Conservation (phyloP, 192 early-diverging fungal species). For the Coemansia asiatica region DNA sequence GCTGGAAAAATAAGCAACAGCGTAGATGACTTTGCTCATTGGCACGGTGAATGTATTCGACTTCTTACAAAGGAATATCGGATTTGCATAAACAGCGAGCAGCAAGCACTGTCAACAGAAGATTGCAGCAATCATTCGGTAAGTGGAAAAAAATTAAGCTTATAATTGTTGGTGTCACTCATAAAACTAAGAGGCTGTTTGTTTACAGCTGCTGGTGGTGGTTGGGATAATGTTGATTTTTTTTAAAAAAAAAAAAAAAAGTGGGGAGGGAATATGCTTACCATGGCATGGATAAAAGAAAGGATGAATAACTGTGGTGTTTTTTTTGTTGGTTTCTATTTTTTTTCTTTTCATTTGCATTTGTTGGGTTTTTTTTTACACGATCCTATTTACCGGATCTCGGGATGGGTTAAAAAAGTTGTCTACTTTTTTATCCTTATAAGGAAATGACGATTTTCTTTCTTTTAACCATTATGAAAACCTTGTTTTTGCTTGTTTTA, state of each 20-base stretch:
- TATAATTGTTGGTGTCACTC: too few species aligned
- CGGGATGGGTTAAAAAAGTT: not conserved
- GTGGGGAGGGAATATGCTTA: too few species aligned
- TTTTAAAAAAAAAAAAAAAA: not conserved
- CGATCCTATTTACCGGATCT: not conserved
- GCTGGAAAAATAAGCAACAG: not conserved
- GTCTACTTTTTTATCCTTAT: not conserved
- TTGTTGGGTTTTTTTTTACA: not conserved
- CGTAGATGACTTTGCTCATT: not conserved
- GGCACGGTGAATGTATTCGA: not conserved
- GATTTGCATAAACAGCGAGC: not conserved
- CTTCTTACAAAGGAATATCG: not conserved
- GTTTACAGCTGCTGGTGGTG: not conserved
- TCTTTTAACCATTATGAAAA: not conserved
- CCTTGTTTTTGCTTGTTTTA: not conserved
- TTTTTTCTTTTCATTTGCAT: not conserved
- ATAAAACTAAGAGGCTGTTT: not conserved
- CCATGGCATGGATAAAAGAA: not conserved
- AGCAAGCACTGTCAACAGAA: not conserved
- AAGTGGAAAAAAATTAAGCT: not conserved
- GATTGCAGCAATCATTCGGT: not conserved
- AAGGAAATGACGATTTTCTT: not conserved
- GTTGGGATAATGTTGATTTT: not conserved
- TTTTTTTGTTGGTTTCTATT: not conserved
- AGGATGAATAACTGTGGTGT: not conserved